These are phyloP conservation scores for Aphanocladium album DNA, from an alignment of 2,329 filamentous ascomycete species.

Conservation along the genomic window DNA sequence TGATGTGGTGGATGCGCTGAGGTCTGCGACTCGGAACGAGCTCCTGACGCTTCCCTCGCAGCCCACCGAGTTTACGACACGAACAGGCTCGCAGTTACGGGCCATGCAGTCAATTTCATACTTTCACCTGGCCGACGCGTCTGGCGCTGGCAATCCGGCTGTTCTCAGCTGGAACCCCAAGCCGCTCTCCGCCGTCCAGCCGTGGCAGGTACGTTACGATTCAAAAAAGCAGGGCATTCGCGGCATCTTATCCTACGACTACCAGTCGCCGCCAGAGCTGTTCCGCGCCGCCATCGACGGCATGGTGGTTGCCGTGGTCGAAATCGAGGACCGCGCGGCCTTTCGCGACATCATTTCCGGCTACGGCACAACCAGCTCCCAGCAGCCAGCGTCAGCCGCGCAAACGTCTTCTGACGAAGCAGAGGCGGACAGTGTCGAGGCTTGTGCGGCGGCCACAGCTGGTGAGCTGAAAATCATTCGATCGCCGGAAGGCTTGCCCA, in stretches of 20 bases:
- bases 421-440: constrained; percentile 17
- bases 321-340: constrained; percentile 50
- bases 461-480: constrained; percentile 21
- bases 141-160: background rate
- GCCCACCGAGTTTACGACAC: constrained; percentile 46
- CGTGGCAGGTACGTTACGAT: constrained; percentile 59
- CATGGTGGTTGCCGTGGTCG: constrained; percentile 61
- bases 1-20: constrained; percentile 51
- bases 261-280: constrained; percentile 53
- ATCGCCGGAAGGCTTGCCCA: constrained; percentile 54
- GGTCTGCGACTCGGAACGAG: constrained; percentile 35
- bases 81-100: constrained; percentile 61
- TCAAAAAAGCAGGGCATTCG: constrained; percentile 48
- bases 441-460: constrained; percentile 9
- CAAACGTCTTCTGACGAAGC: background rate
- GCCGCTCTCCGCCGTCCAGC: constrained; percentile 52
- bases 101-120: constrained; percentile 78
- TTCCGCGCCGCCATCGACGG: constrained; percentile 65
- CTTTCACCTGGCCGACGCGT: constrained; percentile 50
- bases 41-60: constrained; percentile 56
- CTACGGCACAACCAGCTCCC: background rate
- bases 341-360: constrained; percentile 33
- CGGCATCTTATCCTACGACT: constrained; percentile 65
- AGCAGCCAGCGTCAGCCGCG: background rate
- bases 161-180: constrained; percentile 43